These are phyloP conservation scores for Cystobasidium sp. DNA, from an alignment of 1,284 basidiomycete species.

Conservation along the genomic window DNA sequence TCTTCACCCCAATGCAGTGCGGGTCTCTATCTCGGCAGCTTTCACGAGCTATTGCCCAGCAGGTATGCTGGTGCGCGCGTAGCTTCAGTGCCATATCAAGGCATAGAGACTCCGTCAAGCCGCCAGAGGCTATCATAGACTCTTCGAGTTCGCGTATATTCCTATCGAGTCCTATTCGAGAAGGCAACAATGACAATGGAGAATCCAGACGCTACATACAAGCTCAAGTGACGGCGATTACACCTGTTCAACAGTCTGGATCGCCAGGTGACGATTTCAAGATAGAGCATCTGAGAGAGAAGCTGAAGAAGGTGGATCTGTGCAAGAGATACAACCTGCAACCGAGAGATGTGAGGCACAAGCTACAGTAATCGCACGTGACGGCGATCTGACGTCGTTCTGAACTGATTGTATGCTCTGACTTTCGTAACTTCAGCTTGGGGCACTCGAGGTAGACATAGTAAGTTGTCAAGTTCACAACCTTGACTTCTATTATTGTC, in stretches of 20 bases:
- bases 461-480: not conserved
- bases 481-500: not conserved
- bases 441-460: constrained; percentile 34
- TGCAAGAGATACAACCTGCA: constrained; percentile 34
- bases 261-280: not conserved
- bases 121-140: not conserved
- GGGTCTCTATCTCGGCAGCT: too few species aligned
- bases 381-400: constrained; percentile 10
- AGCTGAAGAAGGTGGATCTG: constrained; percentile 30
- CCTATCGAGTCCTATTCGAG: not conserved
- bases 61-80: too few species aligned
- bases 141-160: not conserved
- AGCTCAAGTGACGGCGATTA: constrained; percentile 1
- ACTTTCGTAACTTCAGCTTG: constrained; percentile 11
- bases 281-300: not conserved
- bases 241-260: constrained; percentile 1
- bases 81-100: too few species aligned
- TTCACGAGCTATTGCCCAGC: too few species aligned
- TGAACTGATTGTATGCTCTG: not conserved
- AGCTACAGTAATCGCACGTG: not conserved
- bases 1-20: too few species aligned
- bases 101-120: not conserved
- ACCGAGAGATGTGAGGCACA: constrained; percentile 31
- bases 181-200: not conserved
- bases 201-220: constrained; percentile 14